Percentiles rank a stretch among this genome's conserved stretches.
Evolutionary conservation across 352 stramenopile genomes (phyloP).

Genomic region (Globisporangium middletonii): DNA sequence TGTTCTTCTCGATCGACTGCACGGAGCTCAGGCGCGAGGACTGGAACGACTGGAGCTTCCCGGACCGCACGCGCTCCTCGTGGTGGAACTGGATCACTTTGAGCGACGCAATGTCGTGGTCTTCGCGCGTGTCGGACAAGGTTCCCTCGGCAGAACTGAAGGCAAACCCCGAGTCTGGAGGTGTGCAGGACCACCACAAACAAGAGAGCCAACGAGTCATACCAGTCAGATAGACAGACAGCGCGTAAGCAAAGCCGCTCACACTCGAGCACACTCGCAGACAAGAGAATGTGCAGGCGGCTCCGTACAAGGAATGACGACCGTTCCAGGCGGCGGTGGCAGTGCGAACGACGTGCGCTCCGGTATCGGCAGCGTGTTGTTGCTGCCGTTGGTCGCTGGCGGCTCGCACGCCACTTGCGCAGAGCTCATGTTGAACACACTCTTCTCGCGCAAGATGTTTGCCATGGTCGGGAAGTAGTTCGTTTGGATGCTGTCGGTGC

Average conservation of each 20-base stretch:
- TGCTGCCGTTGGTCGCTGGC: background rate
- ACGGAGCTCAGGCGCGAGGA: background rate
- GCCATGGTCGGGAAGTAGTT: conserved; percentile 69
- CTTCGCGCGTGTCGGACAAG: background rate
- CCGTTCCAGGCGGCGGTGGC: conserved; percentile 11
- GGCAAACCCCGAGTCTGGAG: conserved; percentile 39
- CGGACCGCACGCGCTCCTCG: conserved; percentile 17
- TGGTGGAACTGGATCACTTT: conserved; percentile 37
- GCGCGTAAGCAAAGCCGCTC: too few species aligned
- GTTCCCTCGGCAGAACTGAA: conserved; percentile 39
- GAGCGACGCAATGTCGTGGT: conserved; percentile 36
- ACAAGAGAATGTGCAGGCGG: background rate
- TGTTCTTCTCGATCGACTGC: conserved; percentile 7
- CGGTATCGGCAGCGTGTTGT: conserved; percentile 4
- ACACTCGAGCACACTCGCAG: conserved; percentile 1
- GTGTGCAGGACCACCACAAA: conserved; percentile 10
- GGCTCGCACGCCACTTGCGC: conserved; percentile 39
- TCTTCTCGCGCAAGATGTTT: conserved; percentile 62
- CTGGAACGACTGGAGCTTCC: conserved; percentile 6
- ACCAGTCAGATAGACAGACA: background rate
- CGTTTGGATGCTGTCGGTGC: conserved; percentile 27
- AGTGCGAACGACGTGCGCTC: conserved; percentile 9
- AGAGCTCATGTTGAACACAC: conserved; percentile 32
- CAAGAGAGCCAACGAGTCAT: conserved; percentile 5
- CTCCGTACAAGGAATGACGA: conserved; percentile 26